Conservation (phyloP, 1,284 basidiomycete genomes). For the Boletus sp. region DNA sequence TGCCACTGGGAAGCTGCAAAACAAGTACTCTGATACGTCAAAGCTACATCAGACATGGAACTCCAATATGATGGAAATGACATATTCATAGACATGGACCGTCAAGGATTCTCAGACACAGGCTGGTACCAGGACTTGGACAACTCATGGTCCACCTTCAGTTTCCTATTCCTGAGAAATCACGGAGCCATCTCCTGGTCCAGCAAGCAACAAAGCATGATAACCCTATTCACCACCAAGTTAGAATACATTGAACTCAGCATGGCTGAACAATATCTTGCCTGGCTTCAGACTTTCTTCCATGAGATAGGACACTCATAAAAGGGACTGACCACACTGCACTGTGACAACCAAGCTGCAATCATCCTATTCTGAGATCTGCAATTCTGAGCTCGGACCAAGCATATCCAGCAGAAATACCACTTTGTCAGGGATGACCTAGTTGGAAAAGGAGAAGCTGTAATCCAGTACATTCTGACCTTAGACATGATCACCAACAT, state of each 20-base stretch:
- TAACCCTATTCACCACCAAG: neutral
- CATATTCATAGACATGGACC: neutral
- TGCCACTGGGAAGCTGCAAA: neutral
- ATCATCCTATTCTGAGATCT: neutral
- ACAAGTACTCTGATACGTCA: neutral
- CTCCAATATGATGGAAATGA: neutral
- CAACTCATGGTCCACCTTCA: neutral
- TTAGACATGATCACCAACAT: too few relatives aligned
- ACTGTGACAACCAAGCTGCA: too few relatives aligned
- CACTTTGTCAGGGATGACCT: too few relatives aligned
- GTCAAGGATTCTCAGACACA: neutral
- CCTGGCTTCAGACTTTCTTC: constrained; percentile 1
- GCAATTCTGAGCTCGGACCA: neutral
- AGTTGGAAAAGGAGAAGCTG: too few relatives aligned
- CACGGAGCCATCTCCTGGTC: neutral
- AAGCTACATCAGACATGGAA: neutral
- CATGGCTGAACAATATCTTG: neutral
- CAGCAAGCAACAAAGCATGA: neutral
- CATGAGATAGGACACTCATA: constrained; percentile 3
- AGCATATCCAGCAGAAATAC: neutral
- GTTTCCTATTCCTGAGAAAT: neutral
- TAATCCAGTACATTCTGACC: too few relatives aligned
- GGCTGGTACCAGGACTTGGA: neutral
- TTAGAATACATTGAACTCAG: constrained; percentile 1
- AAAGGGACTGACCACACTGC: neutral